Evolutionary conservation across 2,329 filamentous ascomycete species (phyloP), one percentile per base, ranked within the genome.

Genomic region (Fusarium nygamai): DNA sequence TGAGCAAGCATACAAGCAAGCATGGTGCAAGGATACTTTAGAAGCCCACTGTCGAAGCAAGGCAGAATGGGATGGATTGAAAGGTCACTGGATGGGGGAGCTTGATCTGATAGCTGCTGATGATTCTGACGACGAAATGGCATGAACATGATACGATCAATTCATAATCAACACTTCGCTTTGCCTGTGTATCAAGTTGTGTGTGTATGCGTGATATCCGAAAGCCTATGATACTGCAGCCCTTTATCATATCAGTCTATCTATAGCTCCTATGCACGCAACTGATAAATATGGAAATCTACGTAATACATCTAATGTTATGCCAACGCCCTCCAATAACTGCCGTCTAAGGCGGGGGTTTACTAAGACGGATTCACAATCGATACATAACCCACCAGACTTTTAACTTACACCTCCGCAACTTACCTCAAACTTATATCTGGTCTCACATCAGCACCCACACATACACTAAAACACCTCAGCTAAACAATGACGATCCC

Each of bases 141-240:
- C 69, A 80, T 78, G 79, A 81, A 81, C 74, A 81, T 79, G 76
- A 77, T 80, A 81, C 78, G 80, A 81, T 75, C 75, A 76, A 70
- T 73, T 78, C 73, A 76, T 50, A 71, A 70, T 50, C 51, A 63
- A 51, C 31, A 50, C 46, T 65, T 41, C 5, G 48, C 48, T 46
- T 24, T 38, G 54, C 11, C 24, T 27, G 8, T 61, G 33, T 43
- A 24, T 31, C 53, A 33, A 20, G 41, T 47, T 31, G 9, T 65
- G 24, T 27, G 6, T 63, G 33, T 22, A 29, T 41, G n/a, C 20
- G 24, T 56, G 22, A n/a, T 36, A 29, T 24, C 17, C 20, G 29
- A 31, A n/a, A 56, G 29, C 43, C 58, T 29, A 31, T 56, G 54
- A 31, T 14, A 9, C 47, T 27, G 17, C 10, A 44, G 27, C 20